phyloP scores from a whole-genome alignment of 176 grass and related monocot genomes.

The Carex kokanica region DNA sequence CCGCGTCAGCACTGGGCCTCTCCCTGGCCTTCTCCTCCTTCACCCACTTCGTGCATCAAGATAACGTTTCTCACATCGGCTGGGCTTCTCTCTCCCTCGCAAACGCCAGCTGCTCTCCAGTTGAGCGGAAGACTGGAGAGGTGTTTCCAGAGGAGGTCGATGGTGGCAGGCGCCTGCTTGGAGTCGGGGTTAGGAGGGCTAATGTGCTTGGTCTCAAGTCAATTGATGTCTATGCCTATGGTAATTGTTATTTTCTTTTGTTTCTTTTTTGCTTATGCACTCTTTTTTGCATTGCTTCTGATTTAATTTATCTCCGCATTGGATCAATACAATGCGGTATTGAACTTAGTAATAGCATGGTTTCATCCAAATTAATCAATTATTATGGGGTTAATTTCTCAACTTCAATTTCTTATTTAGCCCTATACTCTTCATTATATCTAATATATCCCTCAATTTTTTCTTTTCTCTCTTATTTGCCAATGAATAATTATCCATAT shows the following conservation, averaged over 20 bases:
- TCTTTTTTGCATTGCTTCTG: not conserved
- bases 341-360: no score
- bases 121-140: conserved; percentile 54
- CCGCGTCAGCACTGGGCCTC: conserved; percentile 28
- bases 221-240: conserved; percentile 82
- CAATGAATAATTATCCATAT: no score
- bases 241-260: conserved; percentile 35
- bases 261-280: not conserved
- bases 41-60: conserved; percentile 21
- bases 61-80: conserved; percentile 22
- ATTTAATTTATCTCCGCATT: not conserved
- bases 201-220: conserved; percentile 72
- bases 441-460: no score
- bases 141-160: conserved; percentile 46
- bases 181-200: conserved; percentile 66
- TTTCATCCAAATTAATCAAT: not conserved
- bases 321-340: no score
- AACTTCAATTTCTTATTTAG: no score
- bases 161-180: conserved; percentile 49
- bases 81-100: conserved; percentile 65
- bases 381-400: no score
- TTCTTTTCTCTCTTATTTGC: no score
- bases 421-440: no score
- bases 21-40: conserved; percentile 35
- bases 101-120: conserved; percentile 10